phyloP scores from a whole-genome alignment of 2,329 filamentous ascomycete genomes.

The Aureobasidium sp. region DNA sequence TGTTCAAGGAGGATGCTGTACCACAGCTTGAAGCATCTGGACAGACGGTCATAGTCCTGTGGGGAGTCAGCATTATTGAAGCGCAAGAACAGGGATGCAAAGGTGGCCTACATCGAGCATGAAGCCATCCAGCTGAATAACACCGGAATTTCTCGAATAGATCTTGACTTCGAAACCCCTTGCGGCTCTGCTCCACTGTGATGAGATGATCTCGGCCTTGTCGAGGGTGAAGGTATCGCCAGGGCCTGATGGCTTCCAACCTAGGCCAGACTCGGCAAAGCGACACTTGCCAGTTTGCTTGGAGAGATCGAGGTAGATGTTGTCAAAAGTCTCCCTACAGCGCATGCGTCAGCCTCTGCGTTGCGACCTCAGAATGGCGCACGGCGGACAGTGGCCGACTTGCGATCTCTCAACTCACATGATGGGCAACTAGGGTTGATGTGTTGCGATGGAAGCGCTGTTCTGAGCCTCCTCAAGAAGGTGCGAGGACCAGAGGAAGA shows the following conservation, averaged over 20 bases:
- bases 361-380: background rate
- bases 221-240: slow-evolving; percentile 93
- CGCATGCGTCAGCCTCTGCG: slow-evolving; percentile 2
- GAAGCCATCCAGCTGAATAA: slow-evolving; percentile 93
- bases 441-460: background rate
- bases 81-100: background rate
- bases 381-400: background rate
- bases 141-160: slow-evolving; percentile 69
- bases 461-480: background rate
- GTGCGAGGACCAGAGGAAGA: background rate
- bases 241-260: slow-evolving; percentile 84
- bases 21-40: slow-evolving; percentile 95
- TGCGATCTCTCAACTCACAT: background rate
- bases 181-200: slow-evolving; percentile 90
- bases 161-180: slow-evolving; percentile 94
- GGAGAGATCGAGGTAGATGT: slow-evolving; percentile 92
- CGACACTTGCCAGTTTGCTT: slow-evolving; percentile 88
- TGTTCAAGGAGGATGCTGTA: slow-evolving; percentile 89
- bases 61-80: slow-evolving; percentile 11
- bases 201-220: slow-evolving; percentile 70
- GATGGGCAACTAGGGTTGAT: background rate
- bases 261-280: slow-evolving; percentile 87
- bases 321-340: slow-evolving; percentile 82
- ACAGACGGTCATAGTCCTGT: slow-evolving; percentile 79
- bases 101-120: slow-evolving; percentile 58